A percentile compares a stretch with the other conserved stretches of the same genome.
Evolutionary conservation across 768 basidiomycete genomes (phyloP).

Genomic region (Leucosporidium creatinivorum): DNA sequence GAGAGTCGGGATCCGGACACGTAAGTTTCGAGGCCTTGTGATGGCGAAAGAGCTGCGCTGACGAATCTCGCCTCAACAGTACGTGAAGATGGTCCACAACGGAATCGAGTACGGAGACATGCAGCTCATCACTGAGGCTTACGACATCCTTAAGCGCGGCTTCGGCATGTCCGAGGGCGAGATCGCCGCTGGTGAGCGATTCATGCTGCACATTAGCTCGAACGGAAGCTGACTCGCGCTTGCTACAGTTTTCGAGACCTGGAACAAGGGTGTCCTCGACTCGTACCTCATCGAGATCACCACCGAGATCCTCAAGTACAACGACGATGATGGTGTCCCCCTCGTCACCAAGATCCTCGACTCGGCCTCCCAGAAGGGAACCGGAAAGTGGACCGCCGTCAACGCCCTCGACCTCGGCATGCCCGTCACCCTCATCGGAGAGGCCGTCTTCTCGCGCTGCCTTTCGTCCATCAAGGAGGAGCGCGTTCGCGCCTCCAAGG

Average conservation of each 20-base stretch:
- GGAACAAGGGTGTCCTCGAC: conserved; percentile 99
- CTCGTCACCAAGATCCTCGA: conserved; percentile 92
- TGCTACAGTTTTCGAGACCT: conserved; percentile 67
- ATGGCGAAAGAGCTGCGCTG: background rate
- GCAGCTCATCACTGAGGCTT: conserved; percentile 98
- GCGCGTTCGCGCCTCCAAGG: conserved; percentile 84
- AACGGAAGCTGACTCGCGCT: background rate
- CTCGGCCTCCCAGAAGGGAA: conserved; percentile 96
- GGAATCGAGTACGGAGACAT: conserved; percentile 91
- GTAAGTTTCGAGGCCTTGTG: background rate
- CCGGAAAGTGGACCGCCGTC: conserved; percentile 99
- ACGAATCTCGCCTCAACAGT: conserved; percentile 53
- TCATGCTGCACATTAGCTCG: too few relatives aligned
- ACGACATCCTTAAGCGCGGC: conserved; percentile 96
- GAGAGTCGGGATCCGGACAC: conserved; percentile 58
- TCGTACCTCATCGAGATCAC: conserved; percentile 98
- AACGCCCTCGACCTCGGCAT: conserved; percentile 77
- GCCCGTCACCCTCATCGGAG: conserved; percentile 93
- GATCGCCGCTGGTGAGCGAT: conserved; percentile 57
- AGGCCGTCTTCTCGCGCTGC: conserved; percentile 98
- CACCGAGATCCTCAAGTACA: conserved; percentile 90
- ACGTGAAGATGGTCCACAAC: conserved; percentile 99
- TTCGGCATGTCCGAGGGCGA: conserved; percentile 77
- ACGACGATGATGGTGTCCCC: conserved; percentile 87
- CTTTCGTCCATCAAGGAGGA: conserved; percentile 95